Percentiles rank a stretch among this genome's conserved stretches.
phyloP scores from a whole-genome alignment of 1,139 yeast genomes.

The Candida freyschussii region DNA sequence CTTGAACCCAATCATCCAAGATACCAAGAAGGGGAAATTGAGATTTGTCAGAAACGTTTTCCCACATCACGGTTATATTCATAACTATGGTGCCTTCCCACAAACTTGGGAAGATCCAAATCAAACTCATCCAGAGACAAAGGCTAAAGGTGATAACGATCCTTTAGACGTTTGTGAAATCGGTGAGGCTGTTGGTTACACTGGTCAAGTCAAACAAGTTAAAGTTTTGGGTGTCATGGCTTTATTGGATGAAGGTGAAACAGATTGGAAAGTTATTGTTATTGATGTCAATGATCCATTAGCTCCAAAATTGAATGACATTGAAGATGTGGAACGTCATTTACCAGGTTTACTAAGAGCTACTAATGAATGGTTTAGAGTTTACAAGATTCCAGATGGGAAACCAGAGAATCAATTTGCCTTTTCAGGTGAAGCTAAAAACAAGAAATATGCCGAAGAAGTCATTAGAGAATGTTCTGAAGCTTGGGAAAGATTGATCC shows the following conservation, averaged over 20 bases:
- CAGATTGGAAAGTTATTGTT: slow-evolving; percentile 89
- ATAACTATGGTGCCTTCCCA: slow-evolving; percentile 91
- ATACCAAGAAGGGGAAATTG: slow-evolving; percentile 76
- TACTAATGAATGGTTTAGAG: slow-evolving; percentile 87
- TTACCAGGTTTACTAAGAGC: slow-evolving; percentile 81
- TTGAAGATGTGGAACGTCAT: slow-evolving; percentile 68
- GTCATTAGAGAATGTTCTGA: slow-evolving; percentile 64
- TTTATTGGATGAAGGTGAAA: slow-evolving; percentile 85
- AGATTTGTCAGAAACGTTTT: slow-evolving; percentile 83
- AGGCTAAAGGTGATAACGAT: slow-evolving; percentile 84
- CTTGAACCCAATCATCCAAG: slow-evolving; percentile 83
- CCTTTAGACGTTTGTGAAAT: slow-evolving; percentile 90
- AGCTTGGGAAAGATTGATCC: slow-evolving; percentile 66
- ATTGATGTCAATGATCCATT: slow-evolving; percentile 72
- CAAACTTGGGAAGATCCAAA: slow-evolving; percentile 95
- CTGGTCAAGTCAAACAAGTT: slow-evolving; percentile 78
- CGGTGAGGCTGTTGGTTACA: slow-evolving; percentile 64
- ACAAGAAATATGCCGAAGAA: slow-evolving; percentile 67
- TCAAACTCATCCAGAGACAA: slow-evolving; percentile 64
- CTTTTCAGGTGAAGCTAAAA: slow-evolving; percentile 74
- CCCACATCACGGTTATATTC: slow-evolving; percentile 89
- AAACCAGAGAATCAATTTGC: slow-evolving; percentile 87
- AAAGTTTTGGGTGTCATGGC: slow-evolving; percentile 86
- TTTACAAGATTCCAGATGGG: slow-evolving; percentile 87
- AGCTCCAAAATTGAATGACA: slow-evolving; percentile 65